These are phyloP conservation scores for Cornus florida DNA, from an alignment of 148 eudicot genomes.

Conservation along the genomic window DNA sequence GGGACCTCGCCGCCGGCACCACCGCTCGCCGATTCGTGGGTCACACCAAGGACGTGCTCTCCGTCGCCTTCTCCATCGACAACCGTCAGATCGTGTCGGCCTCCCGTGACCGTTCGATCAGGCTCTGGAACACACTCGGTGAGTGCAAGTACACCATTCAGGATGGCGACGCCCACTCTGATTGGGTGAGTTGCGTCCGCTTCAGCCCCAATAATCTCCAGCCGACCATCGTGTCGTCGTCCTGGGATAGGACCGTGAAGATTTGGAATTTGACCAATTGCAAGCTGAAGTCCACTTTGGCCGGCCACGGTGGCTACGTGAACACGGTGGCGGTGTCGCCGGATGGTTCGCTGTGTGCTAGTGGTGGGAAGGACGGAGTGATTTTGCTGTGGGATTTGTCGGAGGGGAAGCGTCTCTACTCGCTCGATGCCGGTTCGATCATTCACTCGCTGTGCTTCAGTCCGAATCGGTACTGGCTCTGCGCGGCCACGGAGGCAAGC, in stretches of 20 bases:
- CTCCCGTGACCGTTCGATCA: constrained; percentile 69
- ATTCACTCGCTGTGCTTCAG: constrained; percentile 74
- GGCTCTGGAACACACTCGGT: constrained; percentile 94
- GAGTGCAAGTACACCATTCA: constrained; percentile 94
- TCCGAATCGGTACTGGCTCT: constrained; percentile 82
- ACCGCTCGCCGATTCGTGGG: constrained; percentile 87
- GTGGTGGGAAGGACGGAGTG: constrained; percentile 73
- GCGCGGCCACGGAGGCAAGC: constrained; percentile 68
- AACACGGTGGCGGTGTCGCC: constrained; percentile 74
- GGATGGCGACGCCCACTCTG: constrained; percentile 64
- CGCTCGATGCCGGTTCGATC: constrained; percentile 52
- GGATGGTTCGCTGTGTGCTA: constrained; percentile 72
- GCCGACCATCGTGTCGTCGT: constrained; percentile 66
- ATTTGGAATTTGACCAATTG: constrained; percentile 74
- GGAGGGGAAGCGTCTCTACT: constrained; percentile 68
- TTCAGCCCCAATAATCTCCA: constrained; percentile 62
- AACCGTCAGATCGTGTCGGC: constrained; percentile 93
- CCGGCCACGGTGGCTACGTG: constrained; percentile 65
- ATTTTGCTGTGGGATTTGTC: constrained; percentile 71
- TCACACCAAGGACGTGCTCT: constrained; percentile 78
- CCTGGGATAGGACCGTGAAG: constrained; percentile 76
- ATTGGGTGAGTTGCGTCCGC: constrained; percentile 88
- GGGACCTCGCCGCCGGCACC: constrained; percentile 73
- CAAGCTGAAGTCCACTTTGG: constrained; percentile 54
- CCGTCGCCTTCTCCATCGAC: constrained; percentile 88